These are phyloP conservation scores for Fusarium citri DNA, from an alignment of 2,329 filamentous ascomycete genomes.

Conservation along the genomic window DNA sequence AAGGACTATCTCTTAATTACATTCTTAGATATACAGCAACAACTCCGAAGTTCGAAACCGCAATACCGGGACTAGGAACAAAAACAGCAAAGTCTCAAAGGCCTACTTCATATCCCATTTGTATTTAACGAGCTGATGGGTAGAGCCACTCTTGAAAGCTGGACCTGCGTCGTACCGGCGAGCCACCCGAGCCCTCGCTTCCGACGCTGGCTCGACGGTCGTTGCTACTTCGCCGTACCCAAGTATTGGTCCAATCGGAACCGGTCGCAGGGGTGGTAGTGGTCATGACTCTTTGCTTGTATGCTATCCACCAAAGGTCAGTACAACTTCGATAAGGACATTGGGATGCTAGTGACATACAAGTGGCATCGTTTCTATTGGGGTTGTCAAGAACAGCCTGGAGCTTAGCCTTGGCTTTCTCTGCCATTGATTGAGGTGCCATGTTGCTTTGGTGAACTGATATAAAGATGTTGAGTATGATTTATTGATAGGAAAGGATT, in stretches of 20 bases:
- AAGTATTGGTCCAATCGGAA: constrained; percentile 30
- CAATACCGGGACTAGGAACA: not conserved
- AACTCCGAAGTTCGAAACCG: not conserved
- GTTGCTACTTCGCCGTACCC: constrained; percentile 32
- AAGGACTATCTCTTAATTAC: not conserved
- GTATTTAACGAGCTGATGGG: constrained; percentile 29
- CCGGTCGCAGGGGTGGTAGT: constrained; percentile 29
- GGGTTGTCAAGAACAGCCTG: constrained; percentile 36
- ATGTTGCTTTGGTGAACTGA: not conserved
- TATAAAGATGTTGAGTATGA: not conserved
- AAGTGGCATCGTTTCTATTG: constrained; percentile 26
- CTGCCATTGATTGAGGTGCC: constrained; percentile 33
- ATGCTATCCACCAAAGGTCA: constrained; percentile 4
- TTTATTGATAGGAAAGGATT: not conserved
- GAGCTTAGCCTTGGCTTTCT: constrained; percentile 37
- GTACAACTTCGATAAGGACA: not conserved
- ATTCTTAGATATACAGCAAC: not conserved
- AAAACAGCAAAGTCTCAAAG: fast-evolving
- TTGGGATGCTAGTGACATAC: not conserved
- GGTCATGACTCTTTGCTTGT: constrained; percentile 37
- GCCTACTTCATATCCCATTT: not conserved
- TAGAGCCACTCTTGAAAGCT: constrained; percentile 39
- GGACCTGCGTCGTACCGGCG: constrained; percentile 29
- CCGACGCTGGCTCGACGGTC: constrained; percentile 29
- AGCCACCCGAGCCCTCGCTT: constrained; percentile 25